Conservation (phyloP, 2,329 filamentous ascomycete genomes). For the Akanthomyces lecanii region DNA sequence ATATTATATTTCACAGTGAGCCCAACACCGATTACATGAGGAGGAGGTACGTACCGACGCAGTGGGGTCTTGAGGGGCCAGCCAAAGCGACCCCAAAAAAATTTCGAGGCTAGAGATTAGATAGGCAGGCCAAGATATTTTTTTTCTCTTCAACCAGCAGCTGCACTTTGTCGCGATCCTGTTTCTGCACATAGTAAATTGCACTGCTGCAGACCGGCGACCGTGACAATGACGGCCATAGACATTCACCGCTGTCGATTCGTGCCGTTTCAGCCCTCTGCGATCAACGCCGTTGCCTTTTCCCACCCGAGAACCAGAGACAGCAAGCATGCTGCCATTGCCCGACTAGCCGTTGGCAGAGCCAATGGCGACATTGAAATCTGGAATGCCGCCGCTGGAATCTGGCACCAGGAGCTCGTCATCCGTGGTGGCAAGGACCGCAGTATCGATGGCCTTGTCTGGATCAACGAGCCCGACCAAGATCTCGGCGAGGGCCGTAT, state of each 20-base stretch:
- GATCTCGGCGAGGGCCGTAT: slow-evolving; percentile 58
- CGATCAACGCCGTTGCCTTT: slow-evolving; percentile 93
- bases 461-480: slow-evolving; percentile 82
- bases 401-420: slow-evolving; percentile 86
- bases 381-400: slow-evolving; percentile 81
- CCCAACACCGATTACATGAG: background rate
- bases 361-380: slow-evolving; percentile 97
- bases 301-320: slow-evolving; percentile 62
- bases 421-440: slow-evolving; percentile 79
- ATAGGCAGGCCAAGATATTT: slow-evolving; percentile 22
- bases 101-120: slow-evolving; percentile 25
- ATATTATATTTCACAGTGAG: background rate
- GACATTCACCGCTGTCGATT: slow-evolving; percentile 97
- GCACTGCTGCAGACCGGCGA: slow-evolving; percentile 13
- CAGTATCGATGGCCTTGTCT: slow-evolving; percentile 85
- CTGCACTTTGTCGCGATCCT: slow-evolving; percentile 2
- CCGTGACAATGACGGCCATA: slow-evolving; percentile 49
- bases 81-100: slow-evolving; percentile 24
- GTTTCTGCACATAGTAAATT: background rate
- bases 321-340: slow-evolving; percentile 47
- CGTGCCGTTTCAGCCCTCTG: slow-evolving; percentile 83
- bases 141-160: slow-evolving; percentile 24
- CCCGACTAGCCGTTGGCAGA: slow-evolving; percentile 82
- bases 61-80: slow-evolving; percentile 9
- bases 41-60: background rate